Base-by-base conservation (phyloP, 345 rosid genomes). In the Corchorus olitorius region DNA sequence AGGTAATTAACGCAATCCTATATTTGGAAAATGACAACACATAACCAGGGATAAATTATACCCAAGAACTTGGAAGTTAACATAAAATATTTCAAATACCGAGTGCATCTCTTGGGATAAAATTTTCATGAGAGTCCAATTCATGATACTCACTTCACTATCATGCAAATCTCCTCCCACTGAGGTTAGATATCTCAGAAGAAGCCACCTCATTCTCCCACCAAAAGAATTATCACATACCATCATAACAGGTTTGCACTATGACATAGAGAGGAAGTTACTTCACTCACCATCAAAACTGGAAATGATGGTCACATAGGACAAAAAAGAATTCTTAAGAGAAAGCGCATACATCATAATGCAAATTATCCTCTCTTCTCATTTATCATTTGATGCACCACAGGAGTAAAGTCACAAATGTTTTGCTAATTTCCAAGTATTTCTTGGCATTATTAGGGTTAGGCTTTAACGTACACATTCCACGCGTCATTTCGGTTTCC, bases 71-170 rank as follows among this genome's bases (percentile, higher is more conserved):
- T 13, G 52, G 37, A 72, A 55, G 61, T 17, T 11, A 33, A 7
- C 34, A 34, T 53, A 55, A 72, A 39, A 11, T 20, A 34, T n/a
- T 34, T 53, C 48, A 35, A 70, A 70, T 53, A 52, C 2, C 52
- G n/a, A 70, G 17, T 35, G 48, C 61, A 53, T 59, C 37, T 20
- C 39, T 17, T 72, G 75, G 75, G 20, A 56, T 41, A 45, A 39
- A 72, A 41, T 61, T 55, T 19, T 70, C 64, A 39, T 55, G 13
- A 55, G 54, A 20, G 19, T 55, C 64, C 60, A 70, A 9, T n/a
- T 17, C 4, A 12, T 14, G 12, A 71, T 56, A 19, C 17, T 39
- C 35, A 71, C 64, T 52, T 71, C 56, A 52, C 60, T 17, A 52
- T 39, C 33, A 70, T 4, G 46, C 33, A 70, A 50, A 52, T 35